Evolutionary conservation across 306 rosid species (phyloP).

Genomic region (Cicer yamashitae): DNA sequence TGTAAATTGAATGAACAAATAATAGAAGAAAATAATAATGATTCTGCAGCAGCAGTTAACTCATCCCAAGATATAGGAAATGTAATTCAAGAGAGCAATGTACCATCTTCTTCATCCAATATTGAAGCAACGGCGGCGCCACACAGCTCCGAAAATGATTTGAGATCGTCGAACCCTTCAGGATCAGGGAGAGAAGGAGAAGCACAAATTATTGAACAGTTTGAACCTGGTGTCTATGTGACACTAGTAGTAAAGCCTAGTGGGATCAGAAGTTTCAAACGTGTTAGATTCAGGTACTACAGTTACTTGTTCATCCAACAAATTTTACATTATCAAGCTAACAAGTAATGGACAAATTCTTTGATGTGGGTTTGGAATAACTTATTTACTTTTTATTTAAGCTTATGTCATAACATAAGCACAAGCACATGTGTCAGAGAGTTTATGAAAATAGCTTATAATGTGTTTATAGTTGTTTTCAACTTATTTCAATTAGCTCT

Average conservation of each 20-base stretch:
- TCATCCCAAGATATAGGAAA: conserved; percentile 46
- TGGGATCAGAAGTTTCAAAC: conserved; percentile 64
- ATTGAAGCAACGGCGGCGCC: conserved; percentile 33
- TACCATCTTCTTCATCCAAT: conserved; percentile 44
- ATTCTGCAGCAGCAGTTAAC: conserved; percentile 37
- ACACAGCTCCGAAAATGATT: conserved; percentile 55
- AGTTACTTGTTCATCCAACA: conserved; percentile 6
- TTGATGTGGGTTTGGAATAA: neutral
- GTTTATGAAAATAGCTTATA: neutral
- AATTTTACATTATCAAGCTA: conserved; percentile 11
- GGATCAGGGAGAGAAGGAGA: conserved; percentile 49
- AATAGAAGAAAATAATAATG: conserved; percentile 38
- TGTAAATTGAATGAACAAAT: conserved; percentile 37
- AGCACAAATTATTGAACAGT: conserved; percentile 71
- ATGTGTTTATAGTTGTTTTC: neutral
- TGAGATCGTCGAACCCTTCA: conserved; percentile 50
- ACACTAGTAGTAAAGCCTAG: conserved; percentile 55
- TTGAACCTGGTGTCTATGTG: conserved; percentile 89
- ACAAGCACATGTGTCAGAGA: neutral
- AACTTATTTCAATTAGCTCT: neutral
- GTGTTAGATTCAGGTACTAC: conserved; percentile 89
- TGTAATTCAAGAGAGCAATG: conserved; percentile 47
- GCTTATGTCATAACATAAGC: neutral
- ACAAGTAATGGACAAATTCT: neutral
- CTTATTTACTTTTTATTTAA: neutral